Conservation (phyloP, 2,329 filamentous ascomycete species). For the Tolypocladium ophioglossoides region DNA sequence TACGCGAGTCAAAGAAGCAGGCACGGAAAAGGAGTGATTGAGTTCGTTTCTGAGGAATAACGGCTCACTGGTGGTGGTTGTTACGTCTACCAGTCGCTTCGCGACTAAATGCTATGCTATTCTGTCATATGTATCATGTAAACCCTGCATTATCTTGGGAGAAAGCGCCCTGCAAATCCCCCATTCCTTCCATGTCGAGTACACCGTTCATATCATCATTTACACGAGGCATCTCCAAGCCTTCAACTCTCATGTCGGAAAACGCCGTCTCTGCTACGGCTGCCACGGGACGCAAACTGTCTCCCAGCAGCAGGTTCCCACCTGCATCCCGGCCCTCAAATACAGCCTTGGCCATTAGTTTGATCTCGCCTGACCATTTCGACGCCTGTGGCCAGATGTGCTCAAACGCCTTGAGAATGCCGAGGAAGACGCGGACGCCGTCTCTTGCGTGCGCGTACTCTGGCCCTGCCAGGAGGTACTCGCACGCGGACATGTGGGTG, state of each 20-base stretch:
- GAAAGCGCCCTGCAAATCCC: background rate
- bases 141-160: background rate
- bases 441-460: slow-evolving; percentile 4
- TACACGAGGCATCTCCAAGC: background rate
- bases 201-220: background rate
- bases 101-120: background rate
- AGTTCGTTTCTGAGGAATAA: slow-evolving; percentile 7
- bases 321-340: background rate
- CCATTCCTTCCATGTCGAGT: background rate
- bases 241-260: background rate
- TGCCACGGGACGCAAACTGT: background rate
- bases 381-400: slow-evolving; percentile 8
- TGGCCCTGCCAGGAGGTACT: slow-evolving; percentile 2
- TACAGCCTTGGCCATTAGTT: slow-evolving; percentile 6
- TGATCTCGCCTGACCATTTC: slow-evolving; percentile 7
- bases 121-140: background rate
- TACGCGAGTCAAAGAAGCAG: slow-evolving; percentile 11
- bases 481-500: slow-evolving; percentile 8
- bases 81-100: background rate
- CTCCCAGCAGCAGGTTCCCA: background rate
- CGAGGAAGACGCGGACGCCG: slow-evolving; percentile 8
- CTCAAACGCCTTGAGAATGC: slow-evolving; percentile 6
- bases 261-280: background rate
- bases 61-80: background rate
- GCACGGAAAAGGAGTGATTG: slow-evolving; percentile 15